Conservation (phyloP, 2,329 filamentous ascomycete species). For the Cytospora mali region DNA sequence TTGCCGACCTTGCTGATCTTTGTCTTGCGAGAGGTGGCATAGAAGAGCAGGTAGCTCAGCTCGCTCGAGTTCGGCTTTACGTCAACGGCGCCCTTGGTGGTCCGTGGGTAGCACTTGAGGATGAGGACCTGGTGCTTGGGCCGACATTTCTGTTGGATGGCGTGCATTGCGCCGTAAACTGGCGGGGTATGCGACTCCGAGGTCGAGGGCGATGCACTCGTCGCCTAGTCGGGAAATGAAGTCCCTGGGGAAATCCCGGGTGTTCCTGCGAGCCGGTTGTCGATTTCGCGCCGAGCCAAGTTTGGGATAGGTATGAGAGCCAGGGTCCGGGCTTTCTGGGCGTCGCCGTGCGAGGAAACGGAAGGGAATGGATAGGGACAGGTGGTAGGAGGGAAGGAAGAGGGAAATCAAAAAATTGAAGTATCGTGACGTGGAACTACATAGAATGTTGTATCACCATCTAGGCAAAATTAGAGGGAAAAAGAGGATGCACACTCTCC, state of each 20-base stretch:
- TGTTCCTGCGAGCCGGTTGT: neutral
- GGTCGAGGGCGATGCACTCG: neutral
- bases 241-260: neutral
- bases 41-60: conserved; percentile 95
- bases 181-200: neutral
- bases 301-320: neutral
- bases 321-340: neutral
- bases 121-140: conserved; percentile 97
- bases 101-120: conserved; percentile 93
- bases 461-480: conserved; percentile 1
- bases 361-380: neutral
- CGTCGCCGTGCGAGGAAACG: neutral
- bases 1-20: conserved; percentile 96
- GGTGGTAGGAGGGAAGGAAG: neutral
- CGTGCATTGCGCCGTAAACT: conserved; percentile 57
- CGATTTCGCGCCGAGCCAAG: neutral
- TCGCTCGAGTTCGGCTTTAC: conserved; percentile 97
- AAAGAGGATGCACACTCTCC: neutral
- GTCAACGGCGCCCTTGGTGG: conserved; percentile 86
- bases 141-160: conserved; percentile 70
- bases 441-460: neutral
- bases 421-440: neutral
- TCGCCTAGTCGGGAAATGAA: neutral
- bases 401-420: too few relatives aligned
- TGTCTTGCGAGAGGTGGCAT: conserved; percentile 88